These are phyloP conservation scores for Huntiella omanensis DNA, from an alignment of 2,329 filamentous ascomycete genomes.

Conservation along the genomic window DNA sequence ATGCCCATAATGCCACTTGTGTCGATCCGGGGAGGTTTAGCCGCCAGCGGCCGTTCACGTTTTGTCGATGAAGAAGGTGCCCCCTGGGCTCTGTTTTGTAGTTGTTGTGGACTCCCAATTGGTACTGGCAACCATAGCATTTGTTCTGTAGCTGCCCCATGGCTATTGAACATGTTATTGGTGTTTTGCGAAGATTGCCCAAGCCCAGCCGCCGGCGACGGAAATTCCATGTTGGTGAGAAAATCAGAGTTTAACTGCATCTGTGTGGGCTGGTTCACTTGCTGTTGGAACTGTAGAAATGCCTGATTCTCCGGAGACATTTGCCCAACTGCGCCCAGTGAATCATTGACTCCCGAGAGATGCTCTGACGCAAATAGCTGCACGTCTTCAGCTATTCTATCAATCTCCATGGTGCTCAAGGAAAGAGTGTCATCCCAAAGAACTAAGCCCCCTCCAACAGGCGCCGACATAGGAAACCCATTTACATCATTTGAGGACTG, in stretches of 20 bases:
- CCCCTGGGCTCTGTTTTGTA: conserved; percentile 12
- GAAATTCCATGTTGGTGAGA: neutral
- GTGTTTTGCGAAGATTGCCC: neutral
- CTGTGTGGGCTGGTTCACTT: conserved; percentile 3
- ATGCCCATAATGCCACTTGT: conserved; percentile 1
- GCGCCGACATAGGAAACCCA: conserved; percentile 39
- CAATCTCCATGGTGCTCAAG: conserved; percentile 33
- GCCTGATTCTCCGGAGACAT: conserved; percentile 16
- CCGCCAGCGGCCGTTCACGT: conserved; percentile 8
- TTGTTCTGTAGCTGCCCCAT: conserved; percentile 3
- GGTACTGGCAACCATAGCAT: conserved; percentile 8
- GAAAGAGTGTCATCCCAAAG: conserved; percentile 37
- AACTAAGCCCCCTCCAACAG: conserved; percentile 28
- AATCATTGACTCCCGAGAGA: neutral
- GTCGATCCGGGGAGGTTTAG: conserved; percentile 3
- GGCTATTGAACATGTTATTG: conserved; percentile 9
- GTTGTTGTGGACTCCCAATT: conserved; percentile 8
- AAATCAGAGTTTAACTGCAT: conserved; percentile 7
- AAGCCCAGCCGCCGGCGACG: neutral
- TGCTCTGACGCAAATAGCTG: conserved; percentile 22
- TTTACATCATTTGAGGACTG: conserved; percentile 35
- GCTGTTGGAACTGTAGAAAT: conserved; percentile 10
- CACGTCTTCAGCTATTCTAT: conserved; percentile 29
- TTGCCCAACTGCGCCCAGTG: conserved; percentile 15
- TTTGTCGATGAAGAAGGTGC: neutral